A percentile compares a stretch with the other conserved stretches of the same genome.
phyloP scores from a whole-genome alignment of 805 yeast genomes.

The Myxozyma udenii region DNA sequence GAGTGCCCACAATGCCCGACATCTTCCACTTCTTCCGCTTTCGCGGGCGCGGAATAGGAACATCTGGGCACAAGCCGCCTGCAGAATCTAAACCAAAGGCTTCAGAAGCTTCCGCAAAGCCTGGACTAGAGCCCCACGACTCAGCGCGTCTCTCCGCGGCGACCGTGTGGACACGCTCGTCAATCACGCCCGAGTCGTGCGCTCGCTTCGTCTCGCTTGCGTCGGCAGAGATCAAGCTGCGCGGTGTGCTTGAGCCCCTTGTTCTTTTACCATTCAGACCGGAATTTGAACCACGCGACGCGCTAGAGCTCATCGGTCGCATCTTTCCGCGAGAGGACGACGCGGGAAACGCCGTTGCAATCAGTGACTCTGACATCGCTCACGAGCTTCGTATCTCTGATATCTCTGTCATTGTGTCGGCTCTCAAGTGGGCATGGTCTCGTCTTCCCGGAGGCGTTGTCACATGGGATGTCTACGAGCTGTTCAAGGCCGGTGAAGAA shows the following conservation, averaged over 20 bases:
- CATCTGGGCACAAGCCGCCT: too few relatives aligned
- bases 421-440: slow-evolving; percentile 82
- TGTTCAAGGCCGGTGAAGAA: slow-evolving; percentile 60
- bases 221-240: slow-evolving; percentile 66
- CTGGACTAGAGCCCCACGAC: too few relatives aligned
- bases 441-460: slow-evolving; percentile 72
- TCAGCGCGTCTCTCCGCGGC: not conserved
- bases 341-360: slow-evolving; percentile 31
- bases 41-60: too few relatives aligned
- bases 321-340: slow-evolving; percentile 53
- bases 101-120: too few relatives aligned
- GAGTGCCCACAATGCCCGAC: too few relatives aligned
- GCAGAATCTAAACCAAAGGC: too few relatives aligned
- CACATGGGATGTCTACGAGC: slow-evolving; percentile 80
- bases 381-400: slow-evolving; percentile 53
- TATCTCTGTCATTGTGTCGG: slow-evolving; percentile 60
- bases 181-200: slow-evolving; percentile 37
- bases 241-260: slow-evolving; percentile 71
- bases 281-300: slow-evolving; percentile 50
- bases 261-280: slow-evolving; percentile 76
- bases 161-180: slow-evolving; percentile 9
- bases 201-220: slow-evolving; percentile 65
- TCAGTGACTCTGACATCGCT: slow-evolving; percentile 46
- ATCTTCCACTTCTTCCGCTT: too few relatives aligned
- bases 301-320: slow-evolving; percentile 54